These are phyloP conservation scores for Juglanconis sp. DNA, from an alignment of 2,329 filamentous ascomycete species.

Conservation along the genomic window DNA sequence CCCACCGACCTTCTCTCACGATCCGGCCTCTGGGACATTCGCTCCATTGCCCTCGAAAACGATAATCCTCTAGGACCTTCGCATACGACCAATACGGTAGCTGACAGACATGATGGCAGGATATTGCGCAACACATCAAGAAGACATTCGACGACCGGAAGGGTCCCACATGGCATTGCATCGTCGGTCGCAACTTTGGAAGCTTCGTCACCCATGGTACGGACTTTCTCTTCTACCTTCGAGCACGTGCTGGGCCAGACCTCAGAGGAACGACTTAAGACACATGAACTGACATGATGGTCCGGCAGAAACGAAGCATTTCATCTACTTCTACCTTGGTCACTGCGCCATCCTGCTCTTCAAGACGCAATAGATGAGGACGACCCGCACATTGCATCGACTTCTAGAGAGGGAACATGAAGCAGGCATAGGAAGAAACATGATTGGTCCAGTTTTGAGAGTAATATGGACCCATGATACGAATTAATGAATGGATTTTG, in stretches of 20 bases:
- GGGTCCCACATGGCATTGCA: slow-evolving; percentile 98
- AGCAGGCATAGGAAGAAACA: background rate
- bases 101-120: slow-evolving; percentile 46
- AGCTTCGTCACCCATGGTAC: slow-evolving; percentile 97
- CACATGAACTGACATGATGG: slow-evolving; percentile 3
- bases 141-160: slow-evolving; percentile 94
- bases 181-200: slow-evolving; percentile 96
- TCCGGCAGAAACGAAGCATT: slow-evolving; percentile 88
- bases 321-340: slow-evolving; percentile 99
- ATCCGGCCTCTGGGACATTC: background rate
- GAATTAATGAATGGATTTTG: background rate
- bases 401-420: background rate
- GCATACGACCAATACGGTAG: background rate
- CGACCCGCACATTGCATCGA: background rate
- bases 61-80: background rate
- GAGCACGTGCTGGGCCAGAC: background rate
- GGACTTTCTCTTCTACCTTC: slow-evolving; percentile 23
- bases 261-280: no score
- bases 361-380: slow-evolving; percentile 79
- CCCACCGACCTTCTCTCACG: background rate
- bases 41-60: background rate
- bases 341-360: slow-evolving; percentile 98
- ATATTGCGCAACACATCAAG: slow-evolving; percentile 95
- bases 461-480: background rate
- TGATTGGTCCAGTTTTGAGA: background rate